Evolutionary conservation across 345 rosid genomes (phyloP), one percentile per base, ranked within the genome.

Genomic region (Brassica cretica): DNA sequence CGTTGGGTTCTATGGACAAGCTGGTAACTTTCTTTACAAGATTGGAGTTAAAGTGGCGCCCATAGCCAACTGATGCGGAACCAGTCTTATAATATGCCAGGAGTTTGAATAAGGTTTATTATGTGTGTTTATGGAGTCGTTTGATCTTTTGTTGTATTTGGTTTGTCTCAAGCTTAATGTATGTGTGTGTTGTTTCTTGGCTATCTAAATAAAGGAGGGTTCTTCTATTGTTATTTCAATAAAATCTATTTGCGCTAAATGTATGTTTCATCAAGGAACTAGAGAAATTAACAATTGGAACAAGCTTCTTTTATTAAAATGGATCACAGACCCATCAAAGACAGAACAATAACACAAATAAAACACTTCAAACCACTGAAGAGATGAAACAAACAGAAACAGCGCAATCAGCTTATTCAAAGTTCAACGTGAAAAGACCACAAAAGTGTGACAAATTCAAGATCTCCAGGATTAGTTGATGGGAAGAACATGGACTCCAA

Each of bases 401-500:
- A 5, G 11, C 0, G 24, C 6, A 24, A 67, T 14, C 71, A 44
- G 56, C 19, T 67, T 67, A 67, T 41, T 41, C 16, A 66, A 41
- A 66, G 33, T 60, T 58, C n/a, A 56, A 19, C 11, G 51, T 37
- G 25, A 8, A 19, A 39, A 19, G 10, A 37, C 15, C 16, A 39
- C 55, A 39, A 37, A 66, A 5, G 55, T 19, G 53, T 37, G 16
- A 33, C 7, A 33, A 16, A 3, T 64, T 32, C 67, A 65, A 66
- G 53, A 66, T 39, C 16, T 19, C 9, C 32, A 19, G 14, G 27
- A 66, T 66, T 10, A 66, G 70, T 66, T 66, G 46, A 76, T 72
- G 30, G 83, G 83, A 19, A 9, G 16, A 32, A 81, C 73, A 71
- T 81, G 65, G 16, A 72, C 80, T 66, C 83, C 83, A 72, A 81